Conservation (phyloP, 306 rosid genomes). For the Oxytropis ochrocephala region DNA sequence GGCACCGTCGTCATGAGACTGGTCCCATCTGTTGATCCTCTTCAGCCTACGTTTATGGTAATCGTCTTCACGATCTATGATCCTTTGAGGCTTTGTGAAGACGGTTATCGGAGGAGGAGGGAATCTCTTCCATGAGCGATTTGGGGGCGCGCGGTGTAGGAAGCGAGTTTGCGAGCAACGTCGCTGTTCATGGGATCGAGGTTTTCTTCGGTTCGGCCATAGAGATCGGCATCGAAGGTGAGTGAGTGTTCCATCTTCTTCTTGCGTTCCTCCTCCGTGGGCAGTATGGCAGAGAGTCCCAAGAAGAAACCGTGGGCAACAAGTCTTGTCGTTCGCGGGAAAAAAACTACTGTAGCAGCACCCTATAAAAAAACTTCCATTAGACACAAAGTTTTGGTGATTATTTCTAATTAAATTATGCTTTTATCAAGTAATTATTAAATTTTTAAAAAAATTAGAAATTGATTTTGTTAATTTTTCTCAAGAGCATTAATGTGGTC, state of each 20-base stretch:
- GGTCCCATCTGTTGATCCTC: constrained; percentile 33
- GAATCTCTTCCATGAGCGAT: constrained; percentile 2
- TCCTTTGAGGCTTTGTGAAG: background rate
- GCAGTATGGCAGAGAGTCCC: too few species aligned
- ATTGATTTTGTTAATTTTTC: too few species aligned
- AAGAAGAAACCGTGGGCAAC: too few species aligned
- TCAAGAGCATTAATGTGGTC: too few species aligned
- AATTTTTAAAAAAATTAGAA: too few species aligned
- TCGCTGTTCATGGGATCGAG: constrained; percentile 17
- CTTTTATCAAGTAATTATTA: too few species aligned
- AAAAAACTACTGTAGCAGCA: too few species aligned
- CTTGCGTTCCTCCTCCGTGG: too few species aligned
- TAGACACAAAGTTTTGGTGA: too few species aligned
- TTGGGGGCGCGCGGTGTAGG: constrained; percentile 27
- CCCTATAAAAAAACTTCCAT: too few species aligned
- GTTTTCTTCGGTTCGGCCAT: constrained; percentile 18
- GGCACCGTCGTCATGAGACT: constrained; percentile 8
- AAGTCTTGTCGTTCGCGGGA: too few species aligned
- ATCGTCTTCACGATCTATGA: constrained; percentile 23
- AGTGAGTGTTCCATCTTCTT: constrained; percentile 47
- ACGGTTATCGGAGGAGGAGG: background rate
- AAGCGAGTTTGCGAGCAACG: constrained; percentile 7
- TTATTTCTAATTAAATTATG: too few species aligned
- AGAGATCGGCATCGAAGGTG: constrained; percentile 35
- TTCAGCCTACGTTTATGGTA: constrained; percentile 19